Conservation (phyloP, 208 protist species). For the Crithidia expoeki region DNA sequence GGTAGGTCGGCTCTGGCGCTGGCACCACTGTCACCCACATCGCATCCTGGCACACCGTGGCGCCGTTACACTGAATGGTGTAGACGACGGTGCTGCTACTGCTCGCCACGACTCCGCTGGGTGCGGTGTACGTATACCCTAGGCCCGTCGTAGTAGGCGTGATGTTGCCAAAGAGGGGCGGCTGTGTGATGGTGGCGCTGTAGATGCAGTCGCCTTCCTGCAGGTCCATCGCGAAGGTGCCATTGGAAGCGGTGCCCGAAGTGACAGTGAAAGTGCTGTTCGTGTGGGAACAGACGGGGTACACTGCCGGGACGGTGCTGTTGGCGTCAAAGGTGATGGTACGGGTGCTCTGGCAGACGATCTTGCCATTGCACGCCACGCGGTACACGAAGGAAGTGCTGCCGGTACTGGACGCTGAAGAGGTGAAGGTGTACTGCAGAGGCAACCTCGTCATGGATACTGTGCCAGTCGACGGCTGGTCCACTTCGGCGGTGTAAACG, state of each 20-base stretch:
- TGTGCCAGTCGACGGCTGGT: conserved; percentile 12
- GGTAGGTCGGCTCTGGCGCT: conserved; percentile 17
- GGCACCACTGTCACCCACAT: conserved; percentile 17
- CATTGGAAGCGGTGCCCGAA: conserved; percentile 16
- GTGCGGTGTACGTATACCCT: conserved; percentile 20
- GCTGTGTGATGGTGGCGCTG: conserved; percentile 16
- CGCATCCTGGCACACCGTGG: conserved; percentile 38
- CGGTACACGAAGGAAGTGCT: conserved; percentile 24
- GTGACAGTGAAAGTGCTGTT: conserved; percentile 9
- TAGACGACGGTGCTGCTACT: conserved; percentile 18
- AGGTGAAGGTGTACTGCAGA: conserved; percentile 30
- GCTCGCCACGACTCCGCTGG: conserved; percentile 9
- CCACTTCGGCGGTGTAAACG: conserved; percentile 27
- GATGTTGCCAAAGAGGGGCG: conserved; percentile 9
- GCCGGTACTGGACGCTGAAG: conserved; percentile 17
- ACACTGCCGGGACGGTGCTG: conserved; percentile 12
- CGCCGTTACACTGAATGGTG: conserved; percentile 32
- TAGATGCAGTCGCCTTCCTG: conserved; percentile 24
- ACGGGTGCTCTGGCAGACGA: conserved; percentile 40
- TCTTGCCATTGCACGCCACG: conserved; percentile 25
- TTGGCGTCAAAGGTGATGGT: conserved; percentile 13
- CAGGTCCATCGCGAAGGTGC: conserved; percentile 26
- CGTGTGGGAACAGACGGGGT: conserved; percentile 7
- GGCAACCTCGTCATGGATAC: conserved; percentile 14
- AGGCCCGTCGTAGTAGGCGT: conserved; percentile 9